Conservation (phyloP, 768 basidiomycete species). For the Daedaleopsis sinensis region DNA sequence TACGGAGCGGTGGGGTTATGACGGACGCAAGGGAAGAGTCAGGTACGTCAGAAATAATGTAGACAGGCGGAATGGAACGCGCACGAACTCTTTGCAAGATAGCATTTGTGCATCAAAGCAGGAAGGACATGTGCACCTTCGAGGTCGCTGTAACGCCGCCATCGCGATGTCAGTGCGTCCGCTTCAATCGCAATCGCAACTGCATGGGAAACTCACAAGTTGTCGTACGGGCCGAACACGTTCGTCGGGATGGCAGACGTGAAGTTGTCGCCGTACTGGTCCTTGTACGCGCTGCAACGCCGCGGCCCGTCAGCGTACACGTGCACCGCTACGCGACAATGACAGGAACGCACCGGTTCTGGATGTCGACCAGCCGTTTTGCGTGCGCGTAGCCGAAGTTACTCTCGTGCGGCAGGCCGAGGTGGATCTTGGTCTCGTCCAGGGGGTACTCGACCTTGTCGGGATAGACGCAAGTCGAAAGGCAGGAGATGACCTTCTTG, state of each 20-base stretch:
- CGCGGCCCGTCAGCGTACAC: slow-evolving; percentile 7
- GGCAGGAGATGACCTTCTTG: slow-evolving; percentile 88
- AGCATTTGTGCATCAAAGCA: slow-evolving; percentile 90
- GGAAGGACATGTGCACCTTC: slow-evolving; percentile 95
- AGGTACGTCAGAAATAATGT: not conserved
- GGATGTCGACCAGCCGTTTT: slow-evolving; percentile 93
- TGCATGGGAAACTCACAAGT: slow-evolving; percentile 63
- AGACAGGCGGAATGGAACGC: not conserved
- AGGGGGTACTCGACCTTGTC: slow-evolving; percentile 94
- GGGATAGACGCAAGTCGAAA: slow-evolving; percentile 97
- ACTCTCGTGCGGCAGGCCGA: slow-evolving; percentile 88
- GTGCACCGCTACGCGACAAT: not conserved
- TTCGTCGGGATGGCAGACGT: slow-evolving; percentile 97
- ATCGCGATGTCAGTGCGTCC: slow-evolving; percentile 2
- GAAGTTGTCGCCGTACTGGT: slow-evolving; percentile 93
- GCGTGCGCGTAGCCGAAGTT: slow-evolving; percentile 98
- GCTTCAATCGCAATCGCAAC: not conserved
- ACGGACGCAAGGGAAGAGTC: not conserved
- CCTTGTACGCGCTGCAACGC: slow-evolving; percentile 81
- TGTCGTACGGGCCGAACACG: slow-evolving; percentile 94
- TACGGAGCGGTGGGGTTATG: not conserved
- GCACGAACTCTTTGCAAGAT: slow-evolving; percentile 81
- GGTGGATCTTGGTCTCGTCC: slow-evolving; percentile 90
- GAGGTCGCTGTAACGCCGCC: slow-evolving; percentile 58
- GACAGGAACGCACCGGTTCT: slow-evolving; percentile 73